A percentile compares a stretch with the other conserved stretches of the same genome.
Conservation (phyloP, 2,329 filamentous ascomycete genomes). For the Epichloe hybrida region DNA sequence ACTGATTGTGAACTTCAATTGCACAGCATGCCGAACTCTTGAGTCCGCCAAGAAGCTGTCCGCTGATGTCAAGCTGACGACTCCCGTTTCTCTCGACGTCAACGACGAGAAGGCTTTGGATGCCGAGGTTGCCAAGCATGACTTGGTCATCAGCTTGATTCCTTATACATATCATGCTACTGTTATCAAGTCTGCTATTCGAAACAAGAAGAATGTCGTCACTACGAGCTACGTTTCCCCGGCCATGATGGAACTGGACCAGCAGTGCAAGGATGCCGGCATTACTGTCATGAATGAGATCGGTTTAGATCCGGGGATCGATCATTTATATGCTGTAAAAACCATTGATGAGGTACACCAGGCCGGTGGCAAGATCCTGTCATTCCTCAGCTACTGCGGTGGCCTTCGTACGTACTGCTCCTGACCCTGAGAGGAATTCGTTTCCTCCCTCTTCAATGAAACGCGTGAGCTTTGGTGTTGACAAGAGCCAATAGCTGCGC, state of each 20-base stretch:
- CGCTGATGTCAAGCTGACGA: slow-evolving; percentile 57
- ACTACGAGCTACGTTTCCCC: slow-evolving; percentile 90
- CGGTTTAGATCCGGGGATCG: slow-evolving; percentile 59
- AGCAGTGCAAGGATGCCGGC: slow-evolving; percentile 71
- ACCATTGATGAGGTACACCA: slow-evolving; percentile 80
- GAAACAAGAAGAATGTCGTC: slow-evolving; percentile 89
- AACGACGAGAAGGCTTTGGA: slow-evolving; percentile 64
- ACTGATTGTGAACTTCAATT: too few relatives aligned
- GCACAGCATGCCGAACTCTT: slow-evolving; percentile 65
- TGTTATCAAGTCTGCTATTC: slow-evolving; percentile 89
- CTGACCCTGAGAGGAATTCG: too few relatives aligned
- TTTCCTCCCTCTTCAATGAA: too few relatives aligned
- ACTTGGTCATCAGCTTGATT: slow-evolving; percentile 71
- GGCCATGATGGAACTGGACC: slow-evolving; percentile 80
- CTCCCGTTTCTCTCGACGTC: slow-evolving; percentile 74
- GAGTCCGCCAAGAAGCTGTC: slow-evolving; percentile 63
- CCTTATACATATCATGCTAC: slow-evolving; percentile 81
- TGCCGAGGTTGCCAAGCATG: slow-evolving; percentile 63
- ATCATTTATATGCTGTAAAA: slow-evolving; percentile 66
- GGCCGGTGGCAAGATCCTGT: slow-evolving; percentile 70
- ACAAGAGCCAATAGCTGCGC: slow-evolving; percentile 38
- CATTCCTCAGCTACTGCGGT: slow-evolving; percentile 76
- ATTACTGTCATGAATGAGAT: slow-evolving; percentile 99
- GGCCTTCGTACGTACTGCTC: not conserved
- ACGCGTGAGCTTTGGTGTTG: not conserved